Percentiles rank a stretch among this genome's conserved stretches.
phyloP scores from a whole-genome alignment of 139 green algal genomes.

The Astrephomene gubernaculifera region DNA sequence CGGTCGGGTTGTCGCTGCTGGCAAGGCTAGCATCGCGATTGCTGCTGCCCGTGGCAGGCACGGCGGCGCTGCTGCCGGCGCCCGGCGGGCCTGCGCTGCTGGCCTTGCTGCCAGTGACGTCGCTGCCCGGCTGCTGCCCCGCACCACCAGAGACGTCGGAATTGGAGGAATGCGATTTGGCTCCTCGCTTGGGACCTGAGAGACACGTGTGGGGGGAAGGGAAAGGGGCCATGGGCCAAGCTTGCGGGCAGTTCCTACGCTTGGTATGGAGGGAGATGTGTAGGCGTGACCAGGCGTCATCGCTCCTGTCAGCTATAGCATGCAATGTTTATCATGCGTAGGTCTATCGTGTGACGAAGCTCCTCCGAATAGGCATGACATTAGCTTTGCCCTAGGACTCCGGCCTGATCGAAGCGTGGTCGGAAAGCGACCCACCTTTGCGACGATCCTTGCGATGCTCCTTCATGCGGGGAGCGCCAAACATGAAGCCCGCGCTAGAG shows the following conservation, averaged over 20 bases:
- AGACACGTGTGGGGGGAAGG: neutral
- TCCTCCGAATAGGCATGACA: neutral
- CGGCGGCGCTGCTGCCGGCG: neutral
- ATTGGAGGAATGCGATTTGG: slow-evolving; percentile 22
- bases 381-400: neutral
- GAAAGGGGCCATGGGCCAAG: neutral
- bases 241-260: neutral
- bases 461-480: slow-evolving; percentile 2
- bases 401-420: neutral
- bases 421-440: neutral
- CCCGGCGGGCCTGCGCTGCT: slow-evolving; percentile 3
- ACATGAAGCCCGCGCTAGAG: slow-evolving; percentile 16
- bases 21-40: too few relatives aligned
- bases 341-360: neutral
- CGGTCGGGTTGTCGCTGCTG: neutral
- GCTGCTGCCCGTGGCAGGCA: neutral
- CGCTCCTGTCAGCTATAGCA: neutral
- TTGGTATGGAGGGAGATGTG: neutral
- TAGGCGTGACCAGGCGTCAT: neutral
- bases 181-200: neutral
- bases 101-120: slow-evolving; percentile 7
- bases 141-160: slow-evolving; percentile 8
- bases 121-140: neutral
- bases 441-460: slow-evolving; percentile 7
- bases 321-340: neutral